These are phyloP conservation scores for Sporothrix pallida DNA, from an alignment of 2,329 filamentous ascomycete genomes.

Conservation along the genomic window DNA sequence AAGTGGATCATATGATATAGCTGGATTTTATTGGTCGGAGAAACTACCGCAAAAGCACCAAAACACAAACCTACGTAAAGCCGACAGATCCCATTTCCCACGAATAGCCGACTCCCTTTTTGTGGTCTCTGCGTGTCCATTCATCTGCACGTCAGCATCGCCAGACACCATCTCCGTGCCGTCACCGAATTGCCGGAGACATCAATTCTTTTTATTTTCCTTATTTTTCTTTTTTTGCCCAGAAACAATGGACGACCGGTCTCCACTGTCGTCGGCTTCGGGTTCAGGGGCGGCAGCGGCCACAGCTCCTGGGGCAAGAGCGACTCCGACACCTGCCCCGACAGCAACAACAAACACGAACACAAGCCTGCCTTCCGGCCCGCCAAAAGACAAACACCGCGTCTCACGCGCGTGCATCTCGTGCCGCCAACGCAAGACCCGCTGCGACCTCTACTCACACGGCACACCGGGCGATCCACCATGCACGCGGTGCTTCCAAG, in stretches of 20 bases:
- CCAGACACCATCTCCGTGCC: conserved; percentile 10
- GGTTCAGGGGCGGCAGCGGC: neutral
- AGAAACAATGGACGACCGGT: conserved; percentile 8
- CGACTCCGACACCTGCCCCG: neutral
- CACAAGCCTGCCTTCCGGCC: neutral
- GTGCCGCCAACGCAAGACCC: conserved; percentile 33
- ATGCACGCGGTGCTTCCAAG: conserved; percentile 49
- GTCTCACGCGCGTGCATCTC: conserved; percentile 33
- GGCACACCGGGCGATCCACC: conserved; percentile 44
- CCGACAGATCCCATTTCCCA: neutral
- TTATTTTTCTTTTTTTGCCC: neutral
- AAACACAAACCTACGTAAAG: neutral
- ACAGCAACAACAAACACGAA: neutral
- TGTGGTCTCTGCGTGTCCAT: neutral
- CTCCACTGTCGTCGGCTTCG: neutral
- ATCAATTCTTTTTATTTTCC: neutral
- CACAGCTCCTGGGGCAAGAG: neutral
- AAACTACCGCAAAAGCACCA: neutral
- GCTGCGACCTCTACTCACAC: conserved; percentile 40
- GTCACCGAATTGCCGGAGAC: conserved; percentile 8
- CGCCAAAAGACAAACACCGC: conserved; percentile 26
- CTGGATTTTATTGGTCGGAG: neutral
- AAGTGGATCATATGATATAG: neutral
- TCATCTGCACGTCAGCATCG: conserved; percentile 5
- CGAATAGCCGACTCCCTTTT: conserved; percentile 20